A percentile compares a stretch with the other conserved stretches of the same genome.
Evolutionary conservation across 495 filamentous ascomycete species (phyloP).

Genomic region (Neurospora pannonica): DNA sequence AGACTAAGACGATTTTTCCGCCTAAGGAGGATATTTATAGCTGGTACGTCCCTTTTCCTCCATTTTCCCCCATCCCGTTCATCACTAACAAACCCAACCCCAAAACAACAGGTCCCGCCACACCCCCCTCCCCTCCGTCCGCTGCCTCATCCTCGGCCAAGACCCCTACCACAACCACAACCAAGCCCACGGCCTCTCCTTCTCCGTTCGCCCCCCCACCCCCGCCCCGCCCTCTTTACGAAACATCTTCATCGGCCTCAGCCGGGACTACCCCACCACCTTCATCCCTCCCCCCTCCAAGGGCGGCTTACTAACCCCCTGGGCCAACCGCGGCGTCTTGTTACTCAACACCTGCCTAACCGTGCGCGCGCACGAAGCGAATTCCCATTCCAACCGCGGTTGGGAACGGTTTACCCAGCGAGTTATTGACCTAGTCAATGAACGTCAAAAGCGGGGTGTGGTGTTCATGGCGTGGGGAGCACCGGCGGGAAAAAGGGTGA

Average conservation of each 20-base stretch:
- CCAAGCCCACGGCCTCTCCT: slow-evolving; percentile 92
- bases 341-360: slow-evolving; percentile 90
- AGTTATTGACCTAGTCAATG: slow-evolving; percentile 76
- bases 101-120: slow-evolving; percentile 61
- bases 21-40: slow-evolving; percentile 85
- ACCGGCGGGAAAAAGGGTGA: slow-evolving; percentile 65
- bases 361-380: slow-evolving; percentile 77
- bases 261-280: slow-evolving; percentile 66
- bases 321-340: slow-evolving; percentile 86
- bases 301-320: slow-evolving; percentile 75
- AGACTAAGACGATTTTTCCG: slow-evolving; percentile 70
- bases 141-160: slow-evolving; percentile 85
- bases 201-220: slow-evolving; percentile 86
- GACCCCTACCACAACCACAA: slow-evolving; percentile 95
- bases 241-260: slow-evolving; percentile 84
- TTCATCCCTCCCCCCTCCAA: slow-evolving; percentile 68
- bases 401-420: slow-evolving; percentile 92
- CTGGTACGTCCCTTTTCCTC: slow-evolving; percentile 49
- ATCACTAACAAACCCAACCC: neutral
- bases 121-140: slow-evolving; percentile 79
- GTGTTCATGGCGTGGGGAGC: slow-evolving; percentile 93
- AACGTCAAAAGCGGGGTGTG: slow-evolving; percentile 64
- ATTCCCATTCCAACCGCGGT: slow-evolving; percentile 69
- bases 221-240: slow-evolving; percentile 75
- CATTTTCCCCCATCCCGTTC: neutral